Evolutionary conservation across 768 basidiomycete genomes (phyloP).

Genomic region (Candolleomyces aberdarensis): DNA sequence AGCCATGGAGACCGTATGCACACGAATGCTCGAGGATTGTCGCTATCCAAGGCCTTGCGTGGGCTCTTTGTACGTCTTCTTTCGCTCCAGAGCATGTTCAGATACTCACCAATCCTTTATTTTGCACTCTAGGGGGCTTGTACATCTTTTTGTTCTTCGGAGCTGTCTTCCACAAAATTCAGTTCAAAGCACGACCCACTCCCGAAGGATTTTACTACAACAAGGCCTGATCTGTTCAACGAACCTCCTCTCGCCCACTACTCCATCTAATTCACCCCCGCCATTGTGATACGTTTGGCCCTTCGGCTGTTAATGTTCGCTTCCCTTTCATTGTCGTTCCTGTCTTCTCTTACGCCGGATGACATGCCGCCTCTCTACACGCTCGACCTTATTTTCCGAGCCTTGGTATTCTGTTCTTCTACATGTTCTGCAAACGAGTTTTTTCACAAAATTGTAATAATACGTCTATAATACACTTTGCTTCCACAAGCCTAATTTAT

Average conservation of each 20-base stretch:
- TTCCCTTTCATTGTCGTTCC: too few relatives aligned
- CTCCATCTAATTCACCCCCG: too few relatives aligned
- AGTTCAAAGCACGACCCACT: conserved; percentile 19
- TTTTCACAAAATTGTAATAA: too few relatives aligned
- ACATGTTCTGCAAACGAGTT: too few relatives aligned
- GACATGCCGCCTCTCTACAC: too few relatives aligned
- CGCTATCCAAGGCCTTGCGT: conserved; percentile 26
- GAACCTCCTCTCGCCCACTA: neutral
- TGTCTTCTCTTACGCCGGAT: too few relatives aligned
- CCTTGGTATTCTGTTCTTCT: too few relatives aligned
- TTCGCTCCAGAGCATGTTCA: neutral
- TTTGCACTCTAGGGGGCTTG: conserved; percentile 18
- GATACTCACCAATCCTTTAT: neutral
- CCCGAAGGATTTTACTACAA: conserved; percentile 23
- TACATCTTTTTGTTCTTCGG: conserved; percentile 26
- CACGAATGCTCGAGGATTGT: conserved; percentile 24
- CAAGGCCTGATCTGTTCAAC: conserved; percentile 5
- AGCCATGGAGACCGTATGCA: conserved; percentile 22
- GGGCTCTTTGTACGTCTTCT: conserved; percentile 25
- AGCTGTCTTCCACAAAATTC: conserved; percentile 24
- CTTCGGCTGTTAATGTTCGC: too few relatives aligned
- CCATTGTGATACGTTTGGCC: too few relatives aligned
- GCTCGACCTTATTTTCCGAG: too few relatives aligned
- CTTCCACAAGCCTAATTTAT: too few relatives aligned
- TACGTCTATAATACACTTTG: too few relatives aligned